Percentiles rank a stretch among this genome's conserved stretches.
These are phyloP conservation scores for Fagopyrum homotropicum DNA, from an alignment of 148 eudicot species.

Conservation along the genomic window DNA sequence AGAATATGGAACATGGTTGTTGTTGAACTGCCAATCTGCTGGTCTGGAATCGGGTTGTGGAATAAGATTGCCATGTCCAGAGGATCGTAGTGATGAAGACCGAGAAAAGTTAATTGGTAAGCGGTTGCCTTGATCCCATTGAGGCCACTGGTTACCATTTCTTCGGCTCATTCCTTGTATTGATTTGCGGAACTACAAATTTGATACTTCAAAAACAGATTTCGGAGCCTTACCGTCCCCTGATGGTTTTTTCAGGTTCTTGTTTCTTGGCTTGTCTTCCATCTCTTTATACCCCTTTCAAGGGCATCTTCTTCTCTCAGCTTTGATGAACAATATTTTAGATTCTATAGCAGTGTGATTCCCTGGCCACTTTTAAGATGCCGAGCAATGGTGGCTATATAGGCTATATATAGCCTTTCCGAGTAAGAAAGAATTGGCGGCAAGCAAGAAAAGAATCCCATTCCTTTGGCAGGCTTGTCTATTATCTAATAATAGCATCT, in stretches of 20 bases:
- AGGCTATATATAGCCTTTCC: not conserved
- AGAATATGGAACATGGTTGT: not conserved
- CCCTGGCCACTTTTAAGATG: slow-evolving; percentile 4
- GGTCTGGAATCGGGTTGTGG: slow-evolving; percentile 1
- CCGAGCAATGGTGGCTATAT: not conserved
- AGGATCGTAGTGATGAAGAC: not conserved
- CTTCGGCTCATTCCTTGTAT: not conserved
- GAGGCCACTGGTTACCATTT: not conserved
- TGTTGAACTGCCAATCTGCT: not conserved
- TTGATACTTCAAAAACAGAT: no score
- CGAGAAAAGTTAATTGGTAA: not conserved
- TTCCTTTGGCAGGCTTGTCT: not conserved
- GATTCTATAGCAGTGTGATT: slow-evolving; percentile 6
- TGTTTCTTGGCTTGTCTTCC: not conserved
- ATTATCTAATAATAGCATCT: not conserved
- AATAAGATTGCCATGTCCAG: not conserved
- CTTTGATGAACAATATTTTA: not conserved
- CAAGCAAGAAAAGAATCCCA: slow-evolving; percentile 3
- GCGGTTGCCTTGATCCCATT: slow-evolving; percentile 7
- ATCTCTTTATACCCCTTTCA: not conserved
- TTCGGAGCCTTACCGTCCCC: not conserved
- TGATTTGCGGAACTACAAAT: not conserved
- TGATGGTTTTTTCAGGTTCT: not conserved
- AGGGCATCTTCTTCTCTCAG: not conserved
- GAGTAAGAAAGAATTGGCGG: not conserved